Evolutionary conservation across 129 eudicot species (phyloP), one percentile per base, ranked within the genome.

Genomic region (Cynara cardunculus): DNA sequence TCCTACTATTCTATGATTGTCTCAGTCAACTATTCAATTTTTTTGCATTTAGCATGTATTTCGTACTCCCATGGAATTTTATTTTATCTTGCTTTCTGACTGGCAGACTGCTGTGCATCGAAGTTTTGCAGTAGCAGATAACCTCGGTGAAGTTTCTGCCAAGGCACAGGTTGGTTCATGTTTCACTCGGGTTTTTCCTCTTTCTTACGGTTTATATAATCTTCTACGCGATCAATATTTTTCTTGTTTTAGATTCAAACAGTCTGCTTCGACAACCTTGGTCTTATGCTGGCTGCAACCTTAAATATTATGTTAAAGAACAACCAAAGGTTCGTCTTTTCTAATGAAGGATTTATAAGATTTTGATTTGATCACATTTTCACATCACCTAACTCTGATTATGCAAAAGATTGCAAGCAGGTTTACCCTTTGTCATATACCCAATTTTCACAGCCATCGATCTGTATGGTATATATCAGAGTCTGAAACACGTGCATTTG

Each of bases 141-240:
- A 94, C 83, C 85, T 94, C 49, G 98, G 98, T 82, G 98, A 94
- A 89, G 91, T 94, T 90, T 94, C 98, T 85, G 98, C 98, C 53
- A 94, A 94, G 77, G 88, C 92, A 77, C 98, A 94, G 96, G 98
- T 94, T 75, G 56, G 83, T 74, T 67, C 41, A 19, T 65, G 2
- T 46, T 77, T 75, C 25, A 44, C 37, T 72, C 10, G 2, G 21
- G 16, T 11, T 66, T 59, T 72, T 35, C 9, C 24, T 82, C 31
- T 79, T n/a, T 75, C 3, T 71, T 76, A 41, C 30, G 19, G 28
- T 75, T 68, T 49, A 41, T 24, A 18, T 46, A 30, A 31, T 46
- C 78, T 46, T 73, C 4, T 21, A 73, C 16, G 31, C 34, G 19
- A 34, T 62, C 30, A 39, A 12, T 56, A 30, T 25, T 34, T 25